Base-by-base conservation (phyloP, 495 filamentous ascomycete species). In the Penicillium cinerascens region DNA sequence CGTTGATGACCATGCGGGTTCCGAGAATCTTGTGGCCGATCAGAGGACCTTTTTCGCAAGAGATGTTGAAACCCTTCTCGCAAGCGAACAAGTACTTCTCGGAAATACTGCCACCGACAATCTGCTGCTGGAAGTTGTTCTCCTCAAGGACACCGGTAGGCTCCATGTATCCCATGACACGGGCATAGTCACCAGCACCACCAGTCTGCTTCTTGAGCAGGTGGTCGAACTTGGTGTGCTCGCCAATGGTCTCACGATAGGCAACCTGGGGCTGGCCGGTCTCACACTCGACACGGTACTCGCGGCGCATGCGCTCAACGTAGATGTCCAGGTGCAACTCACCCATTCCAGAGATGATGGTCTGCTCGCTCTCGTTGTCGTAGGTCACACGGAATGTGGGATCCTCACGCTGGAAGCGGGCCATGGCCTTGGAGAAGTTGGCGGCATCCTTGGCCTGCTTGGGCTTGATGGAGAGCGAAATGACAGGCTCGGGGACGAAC, bases 391-490 rank as follows among this genome's bases (percentile, higher is more conserved):
- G 84, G 83, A 99, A 99, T 20, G 95, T 99, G 9, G 95, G 95
- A 59, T 99, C 95, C 72, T 99, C 95, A 48, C 95, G 84, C 76
- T 97, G 93, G 85, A 99, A 99, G 58, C 95, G 89, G 59, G 91
- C 90, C 84, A 99, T 97, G 58, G 95, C 95, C 78, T 97, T 99
- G 60, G 84, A 89, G 81, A 99, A 99, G 77, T 95, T 95, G 69
- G 88, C 81, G 33, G 83, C 83, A 64, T 99, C 95, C 71, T 91
- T 95, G 71, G 79, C 91, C 64, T 89, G 84, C 76, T 97, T 97
- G 42, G 95, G 93, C 71, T 91, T 92, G 78, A 99, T 97, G 44
- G 89, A 95, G 43, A 97, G 85, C 10, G 91, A 96, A 63, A 99
- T 97, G 72, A 99, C 95, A 29, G 95, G 89, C 69, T 99, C 95